Base-by-base conservation (phyloP, 192 early-diverging fungal genomes). In the Funneliformis mosseae region DNA sequence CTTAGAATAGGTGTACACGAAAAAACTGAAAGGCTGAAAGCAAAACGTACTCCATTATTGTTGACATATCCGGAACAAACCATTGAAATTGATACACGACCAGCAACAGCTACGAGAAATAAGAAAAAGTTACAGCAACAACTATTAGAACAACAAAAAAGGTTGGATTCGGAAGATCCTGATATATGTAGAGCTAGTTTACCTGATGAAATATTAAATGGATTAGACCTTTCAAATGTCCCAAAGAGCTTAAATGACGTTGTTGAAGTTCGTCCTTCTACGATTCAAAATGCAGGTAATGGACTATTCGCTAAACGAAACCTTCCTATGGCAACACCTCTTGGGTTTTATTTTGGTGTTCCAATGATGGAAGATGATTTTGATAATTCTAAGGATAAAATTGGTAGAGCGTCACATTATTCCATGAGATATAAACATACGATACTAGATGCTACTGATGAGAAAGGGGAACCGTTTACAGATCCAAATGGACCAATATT, bases 311-410 rank as follows among this genome's bases (percentile, higher is more conserved):
- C 94, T 1, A 84, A 83, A 42, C 87, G 92, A 3, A 88, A 91
- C 70, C 69, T 97, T 5, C 95, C 96, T 3, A 87, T 84, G 21
- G 89, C 90, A 9, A 93, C 92, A 21, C 91, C 93, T 0, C 81
- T 97, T 5, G 96, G 96, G 2, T 97, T 97, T 79, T 97, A 97
- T 79, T 97, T 97, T 88, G 96, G 96, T 23, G 94, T 97, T 8
- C 96, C 96, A 10, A 97, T 96, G 94, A 96, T 94, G 3, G 96
- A 97, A 86, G 94, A 95, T 79, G 96, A 97, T 81, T 97, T 95
- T 80, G 96, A 97, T 85, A 91, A 90, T 0, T 82, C 92, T 25
- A 97, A 97, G 79, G 96, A 97, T 62, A 85, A 88, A 12, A 86
- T 94, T 11, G 96, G 95, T 0, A 46, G 89, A 61, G 88, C 96